Evolutionary conservation across 1,284 basidiomycete species (phyloP).

Genomic region (Cryptococcus sp.): DNA sequence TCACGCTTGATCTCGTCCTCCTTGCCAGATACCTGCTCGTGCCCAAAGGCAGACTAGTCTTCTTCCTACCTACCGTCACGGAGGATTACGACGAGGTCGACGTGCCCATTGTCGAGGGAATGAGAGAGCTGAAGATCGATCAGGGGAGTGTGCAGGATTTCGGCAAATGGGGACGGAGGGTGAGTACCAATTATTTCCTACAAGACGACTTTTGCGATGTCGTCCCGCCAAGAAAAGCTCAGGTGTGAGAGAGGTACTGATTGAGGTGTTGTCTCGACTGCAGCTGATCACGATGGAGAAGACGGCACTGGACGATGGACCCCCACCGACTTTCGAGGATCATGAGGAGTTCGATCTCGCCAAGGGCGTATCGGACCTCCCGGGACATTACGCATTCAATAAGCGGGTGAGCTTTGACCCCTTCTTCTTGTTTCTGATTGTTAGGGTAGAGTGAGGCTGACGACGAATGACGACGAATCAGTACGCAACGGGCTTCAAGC

Average conservation of each 20-base stretch:
- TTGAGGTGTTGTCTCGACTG: neutral
- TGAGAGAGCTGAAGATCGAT: constrained; percentile 67
- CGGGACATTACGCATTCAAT: constrained; percentile 47
- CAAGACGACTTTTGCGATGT: neutral
- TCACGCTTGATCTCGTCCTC: constrained; percentile 78
- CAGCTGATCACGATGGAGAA: constrained; percentile 90
- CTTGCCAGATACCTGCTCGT: constrained; percentile 82
- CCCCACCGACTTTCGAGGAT: constrained; percentile 43
- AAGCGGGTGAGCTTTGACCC: constrained; percentile 26
- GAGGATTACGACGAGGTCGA: constrained; percentile 88
- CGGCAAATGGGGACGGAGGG: constrained; percentile 90
- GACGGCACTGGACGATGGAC: constrained; percentile 56
- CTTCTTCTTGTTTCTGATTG: neutral
- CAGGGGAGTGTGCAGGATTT: constrained; percentile 93
- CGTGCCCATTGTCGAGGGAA: constrained; percentile 72
- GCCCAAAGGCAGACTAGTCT: constrained; percentile 85
- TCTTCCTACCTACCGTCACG: constrained; percentile 89
- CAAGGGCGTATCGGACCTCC: constrained; percentile 31
- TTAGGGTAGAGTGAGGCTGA: neutral
- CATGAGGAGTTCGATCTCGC: constrained; percentile 27
- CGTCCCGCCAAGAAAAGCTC: neutral
- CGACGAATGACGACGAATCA: neutral
- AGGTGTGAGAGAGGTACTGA: neutral
- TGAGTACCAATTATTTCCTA: constrained; percentile 54
- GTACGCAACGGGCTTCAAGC: constrained; percentile 11